Percentiles rank a stretch among this genome's conserved stretches.
Evolutionary conservation across 331 rosid species (phyloP).

Genomic region (Quercus lobata): DNA sequence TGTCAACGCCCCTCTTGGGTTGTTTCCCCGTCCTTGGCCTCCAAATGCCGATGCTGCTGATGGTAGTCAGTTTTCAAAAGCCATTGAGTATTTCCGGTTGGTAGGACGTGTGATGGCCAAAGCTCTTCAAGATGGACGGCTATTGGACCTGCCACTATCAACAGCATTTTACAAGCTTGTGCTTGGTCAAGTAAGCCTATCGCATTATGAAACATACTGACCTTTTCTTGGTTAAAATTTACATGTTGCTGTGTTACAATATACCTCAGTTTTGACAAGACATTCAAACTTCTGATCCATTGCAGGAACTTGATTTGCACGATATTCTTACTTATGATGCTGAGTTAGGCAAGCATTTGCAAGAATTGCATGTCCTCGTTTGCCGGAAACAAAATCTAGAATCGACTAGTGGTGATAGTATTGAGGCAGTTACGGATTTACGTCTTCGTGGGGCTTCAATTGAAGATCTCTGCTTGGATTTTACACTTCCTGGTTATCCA

Average conservation of each 20-base stretch:
- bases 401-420: conserved; percentile 34
- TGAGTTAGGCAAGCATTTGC: conserved; percentile 89
- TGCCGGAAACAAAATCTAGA: conserved; percentile 62
- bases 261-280: neutral
- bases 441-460: conserved; percentile 64
- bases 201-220: neutral
- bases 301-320: conserved; percentile 95
- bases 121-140: conserved; percentile 98
- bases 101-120: conserved; percentile 93
- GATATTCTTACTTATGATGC: conserved; percentile 82
- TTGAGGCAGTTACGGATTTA: conserved; percentile 36
- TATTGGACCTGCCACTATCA: conserved; percentile 87
- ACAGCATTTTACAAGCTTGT: conserved; percentile 84
- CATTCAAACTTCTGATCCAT: conserved; percentile 2
- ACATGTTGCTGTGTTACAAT: neutral
- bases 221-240: conserved; percentile 2
- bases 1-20: conserved; percentile 83
- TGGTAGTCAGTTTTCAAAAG: conserved; percentile 69
- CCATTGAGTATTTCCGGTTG: conserved; percentile 78
- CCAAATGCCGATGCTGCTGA: conserved; percentile 65
- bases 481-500: conserved; percentile 93
- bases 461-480: conserved; percentile 86
- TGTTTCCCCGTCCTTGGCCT: conserved; percentile 95
- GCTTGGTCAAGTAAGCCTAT: conserved; percentile 77
- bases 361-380: conserved; percentile 77